Evolutionary conservation across 2,329 filamentous ascomycete genomes (phyloP), one percentile per base, ranked within the genome.

Genomic region (Alternaria novae-zelandiae): DNA sequence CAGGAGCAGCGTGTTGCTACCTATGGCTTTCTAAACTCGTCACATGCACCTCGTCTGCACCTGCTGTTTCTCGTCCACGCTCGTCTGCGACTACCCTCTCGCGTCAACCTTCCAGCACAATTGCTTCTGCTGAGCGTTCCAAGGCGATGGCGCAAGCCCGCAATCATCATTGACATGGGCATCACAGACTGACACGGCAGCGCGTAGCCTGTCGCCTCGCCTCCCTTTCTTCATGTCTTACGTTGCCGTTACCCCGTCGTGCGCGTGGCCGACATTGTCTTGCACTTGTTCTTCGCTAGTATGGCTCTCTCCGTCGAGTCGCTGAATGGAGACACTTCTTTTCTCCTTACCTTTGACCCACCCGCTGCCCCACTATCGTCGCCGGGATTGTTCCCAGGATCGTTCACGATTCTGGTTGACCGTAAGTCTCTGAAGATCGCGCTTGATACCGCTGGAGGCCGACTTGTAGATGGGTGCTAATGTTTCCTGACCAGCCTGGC

Each of bases 391-490:
- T 80, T 81, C 28, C 82, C 83, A 12, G 82, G 66, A 30, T 84
- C 86, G 5, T 93, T 90, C 77, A 88, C 86, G 15, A 86, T 94
- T 57, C 84, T 94, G 44, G 79, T 93, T 54, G 91, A 94, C 75
- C 91, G 61, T 63, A 60, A 60, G 61, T 60, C 26, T 44, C n/a
- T 54, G 32, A 20, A 32, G 15, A 53, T 41, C 20, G 30, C 20
- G 20, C 5, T 12, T 15, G 28, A 53, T 41, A n/a, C 12, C 21
- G 32, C 53, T 25, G n/a, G n/a, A 60, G n/a, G 32, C 46, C 23
- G 11, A 20, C 21, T 11, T 17, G 55, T 26, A 54, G 23, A 44
- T n/a, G 30, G 25, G 44, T 62, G 59, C 59, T 62, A 59, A 62
- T 43, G 23, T 21, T 28, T 41, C n/a, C 21, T 36, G 41, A 20